Base-by-base conservation (phyloP, 768 basidiomycete genomes). In the Boletales sp. region DNA sequence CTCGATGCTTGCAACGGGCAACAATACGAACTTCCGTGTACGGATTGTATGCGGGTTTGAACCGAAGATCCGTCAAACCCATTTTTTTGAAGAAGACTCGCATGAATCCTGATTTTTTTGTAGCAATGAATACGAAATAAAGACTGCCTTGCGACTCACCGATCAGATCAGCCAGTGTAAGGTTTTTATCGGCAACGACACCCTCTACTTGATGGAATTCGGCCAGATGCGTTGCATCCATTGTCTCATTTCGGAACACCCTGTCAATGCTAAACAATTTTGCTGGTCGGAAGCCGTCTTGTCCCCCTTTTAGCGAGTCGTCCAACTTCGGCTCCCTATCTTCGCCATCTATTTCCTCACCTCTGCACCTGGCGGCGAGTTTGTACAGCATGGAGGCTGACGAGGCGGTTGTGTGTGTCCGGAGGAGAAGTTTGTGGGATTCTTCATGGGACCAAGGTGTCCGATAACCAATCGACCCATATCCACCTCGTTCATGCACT, bases 121-220 rank as follows among this genome's bases (percentile, higher is more conserved):
- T 38, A 12, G 5, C 44, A 28, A 38, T 17, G 9, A 21, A 36
- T 7, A 17, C 4, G 13, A 38, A 10, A 28, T 5, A 6, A 1
- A 48, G 18, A 32, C 12, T 13, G 10, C 11, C 33, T 21, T 17
- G 4, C 2, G 32, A 66, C 78, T 41, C 56, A 92, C 94, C 94
- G 56, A 99, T 97, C 52, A 99, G 75, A 66, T 98, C 94, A 15
- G 93, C 95, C 25, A 99, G 74, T 1, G 95, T 98, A 51, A 99
- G 72, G 44, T 84, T 84, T 57, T 85, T 83, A 70, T 99, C 96
- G 10, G 96, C 96, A 25, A 99, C 93, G 41, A 99, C 96, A 44
- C 96, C 96, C 69, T 99, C 96, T n/a, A 99, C 96, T 71, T 99
- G 96, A 67, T 98, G 95, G 77, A 99, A 99, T 70, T 99, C 96